A percentile compares a stretch with the other conserved stretches of the same genome.
Conservation (phyloP, 768 basidiomycete species). For the Boletus subcaerulescens region DNA sequence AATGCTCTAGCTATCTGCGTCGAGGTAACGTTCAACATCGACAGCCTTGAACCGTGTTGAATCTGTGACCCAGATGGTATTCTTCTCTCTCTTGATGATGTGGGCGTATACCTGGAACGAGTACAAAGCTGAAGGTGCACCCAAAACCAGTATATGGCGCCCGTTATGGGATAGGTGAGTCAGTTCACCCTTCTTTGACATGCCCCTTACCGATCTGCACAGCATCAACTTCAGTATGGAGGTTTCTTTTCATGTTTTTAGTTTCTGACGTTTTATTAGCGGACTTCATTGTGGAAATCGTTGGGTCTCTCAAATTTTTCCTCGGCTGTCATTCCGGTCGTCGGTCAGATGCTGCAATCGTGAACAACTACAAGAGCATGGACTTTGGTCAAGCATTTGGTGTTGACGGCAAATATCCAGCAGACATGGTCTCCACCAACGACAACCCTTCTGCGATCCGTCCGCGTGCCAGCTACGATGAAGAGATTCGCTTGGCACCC, state of each 20-base stretch:
- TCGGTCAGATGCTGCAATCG: constrained; percentile 17
- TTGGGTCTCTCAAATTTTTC: constrained; percentile 61
- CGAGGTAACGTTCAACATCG: constrained; percentile 50
- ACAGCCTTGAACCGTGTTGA: constrained; percentile 3
- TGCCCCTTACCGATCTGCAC: constrained; percentile 3
- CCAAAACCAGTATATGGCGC: constrained; percentile 58
- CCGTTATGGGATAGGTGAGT: constrained; percentile 65
- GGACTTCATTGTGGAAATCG: constrained; percentile 69
- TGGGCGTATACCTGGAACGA: constrained; percentile 79
- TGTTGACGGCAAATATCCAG: constrained; percentile 21
- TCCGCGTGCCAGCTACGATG: constrained; percentile 36
- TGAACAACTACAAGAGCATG: constrained; percentile 26
- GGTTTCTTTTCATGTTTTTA: background rate
- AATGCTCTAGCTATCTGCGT: constrained; percentile 80
- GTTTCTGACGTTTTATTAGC: constrained; percentile 33
- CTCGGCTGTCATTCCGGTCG: constrained; percentile 29
- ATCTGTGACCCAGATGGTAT: constrained; percentile 60
- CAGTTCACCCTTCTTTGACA: background rate
- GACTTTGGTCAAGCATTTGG: constrained; percentile 42
- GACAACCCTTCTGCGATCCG: constrained; percentile 9
- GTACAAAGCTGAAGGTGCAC: constrained; percentile 48
- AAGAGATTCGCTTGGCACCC: constrained; percentile 40
- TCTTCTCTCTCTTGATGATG: constrained; percentile 74
- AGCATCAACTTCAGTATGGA: constrained; percentile 48
- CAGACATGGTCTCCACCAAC: constrained; percentile 3